A percentile compares a stretch with the other conserved stretches of the same genome.
These are phyloP conservation scores for Mycena pura DNA, from an alignment of 768 basidiomycete genomes.

Conservation along the genomic window DNA sequence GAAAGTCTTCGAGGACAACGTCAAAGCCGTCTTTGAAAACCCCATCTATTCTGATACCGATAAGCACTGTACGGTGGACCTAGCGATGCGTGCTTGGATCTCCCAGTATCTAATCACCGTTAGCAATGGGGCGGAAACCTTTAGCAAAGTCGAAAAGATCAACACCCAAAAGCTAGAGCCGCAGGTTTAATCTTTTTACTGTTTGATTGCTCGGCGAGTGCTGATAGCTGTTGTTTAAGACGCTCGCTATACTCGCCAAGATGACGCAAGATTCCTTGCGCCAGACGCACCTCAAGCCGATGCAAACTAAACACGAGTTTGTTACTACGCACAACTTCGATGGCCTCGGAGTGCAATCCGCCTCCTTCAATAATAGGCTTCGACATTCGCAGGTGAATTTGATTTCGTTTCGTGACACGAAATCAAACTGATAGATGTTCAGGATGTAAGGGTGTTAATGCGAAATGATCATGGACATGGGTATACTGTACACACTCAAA, in stretches of 20 bases:
- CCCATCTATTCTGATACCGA: constrained; percentile 39
- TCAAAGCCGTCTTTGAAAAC: constrained; percentile 44
- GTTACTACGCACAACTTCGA: constrained; percentile 29
- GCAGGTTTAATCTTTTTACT: constrained; percentile 33
- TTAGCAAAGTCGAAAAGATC: constrained; percentile 50
- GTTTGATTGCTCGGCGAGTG: neutral
- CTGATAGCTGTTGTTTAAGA: constrained; percentile 28
- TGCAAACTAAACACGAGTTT: constrained; percentile 50
- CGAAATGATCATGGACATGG: constrained; percentile 32
- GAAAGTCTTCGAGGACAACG: constrained; percentile 44
- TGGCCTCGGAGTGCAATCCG: constrained; percentile 38
- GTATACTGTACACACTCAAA: constrained; percentile 50
- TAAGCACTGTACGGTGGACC: constrained; percentile 39
- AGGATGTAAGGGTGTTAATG: constrained; percentile 41
- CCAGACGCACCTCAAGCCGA: constrained; percentile 56
- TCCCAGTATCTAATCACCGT: constrained; percentile 52
- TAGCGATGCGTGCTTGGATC: constrained; percentile 56
- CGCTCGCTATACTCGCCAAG: constrained; percentile 52
- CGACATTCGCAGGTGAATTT: constrained; percentile 46
- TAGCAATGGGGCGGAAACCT: constrained; percentile 48
- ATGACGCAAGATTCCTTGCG: constrained; percentile 52
- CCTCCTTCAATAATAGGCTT: constrained; percentile 44
- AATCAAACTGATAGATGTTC: neutral
- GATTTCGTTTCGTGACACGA: neutral
- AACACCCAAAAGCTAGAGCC: constrained; percentile 47